These are phyloP conservation scores for Pseudocercospora fuligena DNA, from an alignment of 2,329 filamentous ascomycete genomes.

Conservation along the genomic window DNA sequence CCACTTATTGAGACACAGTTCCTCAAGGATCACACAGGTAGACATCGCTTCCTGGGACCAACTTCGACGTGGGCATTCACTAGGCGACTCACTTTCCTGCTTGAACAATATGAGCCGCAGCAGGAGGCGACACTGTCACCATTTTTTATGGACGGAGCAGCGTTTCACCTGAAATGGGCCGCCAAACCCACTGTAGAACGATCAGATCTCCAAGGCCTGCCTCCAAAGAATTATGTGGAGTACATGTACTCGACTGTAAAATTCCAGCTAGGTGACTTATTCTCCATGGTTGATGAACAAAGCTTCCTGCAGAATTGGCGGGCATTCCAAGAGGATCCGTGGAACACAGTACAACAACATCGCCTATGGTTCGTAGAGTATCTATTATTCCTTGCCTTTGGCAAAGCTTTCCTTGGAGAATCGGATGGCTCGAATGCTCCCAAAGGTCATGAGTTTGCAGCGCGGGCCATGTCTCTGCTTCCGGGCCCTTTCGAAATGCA, in stretches of 20 bases:
- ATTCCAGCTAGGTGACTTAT: slow-evolving; percentile 60
- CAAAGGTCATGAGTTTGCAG: slow-evolving; percentile 41
- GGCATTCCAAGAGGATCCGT: slow-evolving; percentile 46
- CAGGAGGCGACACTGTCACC: slow-evolving; percentile 51
- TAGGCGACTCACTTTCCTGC: slow-evolving; percentile 53
- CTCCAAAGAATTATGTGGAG: slow-evolving; percentile 57
- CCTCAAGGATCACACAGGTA: slow-evolving; percentile 3
- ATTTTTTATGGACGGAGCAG: slow-evolving; percentile 57
- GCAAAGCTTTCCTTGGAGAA: slow-evolving; percentile 53
- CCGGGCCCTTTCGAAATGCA: slow-evolving; percentile 20
- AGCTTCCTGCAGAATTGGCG: slow-evolving; percentile 54
- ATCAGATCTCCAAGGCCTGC: slow-evolving; percentile 49
- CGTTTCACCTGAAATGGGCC: slow-evolving; percentile 61
- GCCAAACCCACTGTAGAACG: slow-evolving; percentile 37
- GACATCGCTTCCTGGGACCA: slow-evolving; percentile 57
- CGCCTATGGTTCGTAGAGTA: slow-evolving; percentile 60
- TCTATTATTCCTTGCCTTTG: slow-evolving; percentile 59
- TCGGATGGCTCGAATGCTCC: slow-evolving; percentile 27
- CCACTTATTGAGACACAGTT: slow-evolving; percentile 11
- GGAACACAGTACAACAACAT: slow-evolving; percentile 33
- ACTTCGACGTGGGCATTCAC: slow-evolving; percentile 63
- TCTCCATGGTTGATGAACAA: slow-evolving; percentile 60
- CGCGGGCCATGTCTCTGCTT: not conserved
- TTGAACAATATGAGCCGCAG: slow-evolving; percentile 53
- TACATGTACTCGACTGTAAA: slow-evolving; percentile 62